Percentiles rank a stretch among this genome's conserved stretches.
phyloP scores from a whole-genome alignment of 2,329 filamentous ascomycete genomes.

The Penicillium sp. region DNA sequence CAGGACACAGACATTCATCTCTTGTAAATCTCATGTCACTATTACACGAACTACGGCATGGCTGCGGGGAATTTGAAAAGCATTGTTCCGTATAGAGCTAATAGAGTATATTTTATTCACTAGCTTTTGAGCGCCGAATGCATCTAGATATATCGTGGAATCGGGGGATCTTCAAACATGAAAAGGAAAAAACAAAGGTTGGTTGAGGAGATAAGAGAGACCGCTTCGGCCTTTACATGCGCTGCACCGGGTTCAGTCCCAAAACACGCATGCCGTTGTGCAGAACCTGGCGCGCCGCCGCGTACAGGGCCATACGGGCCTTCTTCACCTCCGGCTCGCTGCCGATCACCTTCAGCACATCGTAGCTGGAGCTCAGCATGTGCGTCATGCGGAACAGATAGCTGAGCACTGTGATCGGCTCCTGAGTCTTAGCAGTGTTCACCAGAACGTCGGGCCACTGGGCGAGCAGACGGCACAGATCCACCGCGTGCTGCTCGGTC shows the following conservation, averaged over 20 bases:
- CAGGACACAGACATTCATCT: background rate
- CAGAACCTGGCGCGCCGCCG: slow-evolving; percentile 65
- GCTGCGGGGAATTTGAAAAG: too few species aligned
- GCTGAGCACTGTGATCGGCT: slow-evolving; percentile 67
- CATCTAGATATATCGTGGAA: slow-evolving; percentile 23
- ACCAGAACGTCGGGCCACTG: slow-evolving; percentile 68
- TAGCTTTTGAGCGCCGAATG: slow-evolving; percentile 26
- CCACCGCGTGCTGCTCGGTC: slow-evolving; percentile 64
- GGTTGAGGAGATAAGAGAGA: background rate
- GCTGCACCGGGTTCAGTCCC: slow-evolving; percentile 67
- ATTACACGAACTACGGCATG: too few species aligned
- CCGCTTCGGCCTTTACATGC: slow-evolving; percentile 42
- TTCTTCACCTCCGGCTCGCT: slow-evolving; percentile 62
- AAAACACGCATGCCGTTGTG: slow-evolving; percentile 69
- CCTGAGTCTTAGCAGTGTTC: slow-evolving; percentile 68
- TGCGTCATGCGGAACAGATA: slow-evolving; percentile 72
- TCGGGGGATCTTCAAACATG: slow-evolving; percentile 5
- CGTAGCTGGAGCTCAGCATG: slow-evolving; percentile 64
- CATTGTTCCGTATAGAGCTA: too few species aligned
- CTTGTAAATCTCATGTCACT: too few species aligned
- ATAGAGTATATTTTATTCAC: slow-evolving; percentile 25
- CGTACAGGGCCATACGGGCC: slow-evolving; percentile 66
- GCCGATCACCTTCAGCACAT: slow-evolving; percentile 65
- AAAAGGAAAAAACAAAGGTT: slow-evolving; percentile 2
- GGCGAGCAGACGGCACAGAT: slow-evolving; percentile 64